These are phyloP conservation scores for Naganishia sp. DNA, from an alignment of 1,284 basidiomycete genomes.

Conservation along the genomic window DNA sequence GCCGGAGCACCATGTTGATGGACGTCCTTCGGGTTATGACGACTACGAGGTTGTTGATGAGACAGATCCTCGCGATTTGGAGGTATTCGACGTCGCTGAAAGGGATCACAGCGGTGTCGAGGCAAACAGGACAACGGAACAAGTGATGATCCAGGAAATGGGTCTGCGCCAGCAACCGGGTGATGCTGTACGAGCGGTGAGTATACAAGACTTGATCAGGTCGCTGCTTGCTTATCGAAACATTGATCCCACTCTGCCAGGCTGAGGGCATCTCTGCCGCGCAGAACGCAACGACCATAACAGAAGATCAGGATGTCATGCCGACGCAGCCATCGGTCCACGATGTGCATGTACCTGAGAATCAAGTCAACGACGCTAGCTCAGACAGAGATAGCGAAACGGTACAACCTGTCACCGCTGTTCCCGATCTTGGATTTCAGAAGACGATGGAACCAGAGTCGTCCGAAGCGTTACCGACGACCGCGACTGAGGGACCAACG, in stretches of 20 bases:
- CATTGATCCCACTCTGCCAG: too few relatives aligned
- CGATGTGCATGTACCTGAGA: neutral
- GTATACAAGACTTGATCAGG: neutral
- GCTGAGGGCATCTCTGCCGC: too few relatives aligned
- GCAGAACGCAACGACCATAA: neutral
- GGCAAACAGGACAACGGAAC: slow-evolving; percentile 10
- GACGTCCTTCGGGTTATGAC: slow-evolving; percentile 26
- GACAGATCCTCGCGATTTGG: slow-evolving; percentile 25
- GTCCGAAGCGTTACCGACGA: neutral
- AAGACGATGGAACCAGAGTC: neutral
- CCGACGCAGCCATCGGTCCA: slow-evolving; percentile 1
- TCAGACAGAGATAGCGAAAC: too few relatives aligned
- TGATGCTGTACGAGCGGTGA: slow-evolving; percentile 13
- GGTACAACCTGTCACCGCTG: too few relatives aligned
- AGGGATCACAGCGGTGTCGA: slow-evolving; percentile 3
- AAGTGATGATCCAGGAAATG: slow-evolving; percentile 24
- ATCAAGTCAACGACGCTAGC: too few relatives aligned
- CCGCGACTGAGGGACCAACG: neutral
- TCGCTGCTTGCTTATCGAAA: too few relatives aligned
- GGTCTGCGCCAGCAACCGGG: slow-evolving; percentile 16
- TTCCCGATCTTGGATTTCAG: neutral
- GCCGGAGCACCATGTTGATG: slow-evolving; percentile 28
- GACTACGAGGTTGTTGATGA: slow-evolving; percentile 28
- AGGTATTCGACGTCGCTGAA: slow-evolving; percentile 13
- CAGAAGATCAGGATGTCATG: neutral